phyloP scores from a whole-genome alignment of 1,284 basidiomycete species.

The Trametes pubescens region DNA sequence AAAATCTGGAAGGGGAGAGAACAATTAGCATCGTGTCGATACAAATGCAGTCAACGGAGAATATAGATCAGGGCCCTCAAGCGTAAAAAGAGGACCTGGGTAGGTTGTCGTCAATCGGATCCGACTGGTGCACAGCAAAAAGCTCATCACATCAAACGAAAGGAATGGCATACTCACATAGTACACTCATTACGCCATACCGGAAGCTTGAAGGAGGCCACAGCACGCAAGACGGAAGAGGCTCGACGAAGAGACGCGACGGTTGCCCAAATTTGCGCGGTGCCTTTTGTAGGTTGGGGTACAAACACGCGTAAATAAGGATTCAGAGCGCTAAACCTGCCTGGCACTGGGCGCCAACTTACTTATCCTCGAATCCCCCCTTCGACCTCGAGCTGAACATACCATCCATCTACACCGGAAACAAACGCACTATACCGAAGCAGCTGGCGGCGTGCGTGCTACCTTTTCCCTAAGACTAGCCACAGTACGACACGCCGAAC shows the following conservation, averaged over 20 bases:
- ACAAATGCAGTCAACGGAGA: not conserved
- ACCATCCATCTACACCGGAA: no score
- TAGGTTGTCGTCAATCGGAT: conserved; percentile 38
- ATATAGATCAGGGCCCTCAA: conserved; percentile 39
- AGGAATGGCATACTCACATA: conserved; percentile 6
- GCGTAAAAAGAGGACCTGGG: conserved; percentile 42
- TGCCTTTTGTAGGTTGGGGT: not conserved
- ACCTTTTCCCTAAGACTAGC: no score
- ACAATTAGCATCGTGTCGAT: not conserved
- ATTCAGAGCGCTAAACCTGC: not conserved
- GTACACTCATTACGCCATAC: no score
- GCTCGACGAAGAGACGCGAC: not conserved
- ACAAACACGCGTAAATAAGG: not conserved
- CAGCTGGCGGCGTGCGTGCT: no score
- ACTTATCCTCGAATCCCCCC: no score
- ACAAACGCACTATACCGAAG: no score
- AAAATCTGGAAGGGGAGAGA: not conserved
- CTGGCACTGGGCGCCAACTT: not conserved
- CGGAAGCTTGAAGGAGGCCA: not conserved
- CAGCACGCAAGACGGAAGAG: not conserved
- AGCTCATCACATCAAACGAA: conserved; percentile 35
- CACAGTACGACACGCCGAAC: no score
- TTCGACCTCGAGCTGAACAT: no score
- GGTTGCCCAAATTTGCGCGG: not conserved
- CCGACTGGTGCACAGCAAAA: conserved; percentile 46